Evolutionary conservation across 192 early-diverging fungal genomes (phyloP).

Genomic region (Lobulomyces angularis): DNA sequence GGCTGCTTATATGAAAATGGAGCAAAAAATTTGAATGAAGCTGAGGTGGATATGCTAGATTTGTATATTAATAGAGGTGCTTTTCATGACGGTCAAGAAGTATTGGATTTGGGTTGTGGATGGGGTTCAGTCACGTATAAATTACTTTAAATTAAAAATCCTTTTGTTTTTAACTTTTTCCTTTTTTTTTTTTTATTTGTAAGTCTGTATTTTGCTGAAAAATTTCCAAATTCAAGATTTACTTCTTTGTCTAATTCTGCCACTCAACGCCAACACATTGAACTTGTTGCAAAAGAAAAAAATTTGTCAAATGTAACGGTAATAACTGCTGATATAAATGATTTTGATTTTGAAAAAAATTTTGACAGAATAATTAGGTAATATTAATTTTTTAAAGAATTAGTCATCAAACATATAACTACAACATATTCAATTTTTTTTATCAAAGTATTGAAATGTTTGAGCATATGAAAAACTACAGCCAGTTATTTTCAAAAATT

Average conservation of each 20-base stretch:
- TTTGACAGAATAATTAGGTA: constrained; percentile 6
- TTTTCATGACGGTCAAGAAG: constrained; percentile 38
- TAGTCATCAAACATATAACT: not conserved
- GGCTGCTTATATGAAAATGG: constrained; percentile 38
- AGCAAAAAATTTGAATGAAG: constrained; percentile 24
- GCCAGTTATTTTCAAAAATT: constrained; percentile 35
- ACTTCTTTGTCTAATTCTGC: constrained; percentile 47
- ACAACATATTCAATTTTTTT: not conserved
- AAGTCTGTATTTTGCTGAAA: constrained; percentile 16
- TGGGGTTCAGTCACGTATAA: constrained; percentile 53
- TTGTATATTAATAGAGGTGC: constrained; percentile 35
- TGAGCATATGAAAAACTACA: constrained; percentile 58
- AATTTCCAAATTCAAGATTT: constrained; percentile 40
- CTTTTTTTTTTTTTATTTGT: no score
- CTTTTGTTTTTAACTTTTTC: no score
- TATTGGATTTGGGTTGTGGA: constrained; percentile 53
- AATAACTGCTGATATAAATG: constrained; percentile 43
- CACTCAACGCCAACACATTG: constrained; percentile 40
- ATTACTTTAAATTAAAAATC: no score
- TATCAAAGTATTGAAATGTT: constrained; percentile 43
- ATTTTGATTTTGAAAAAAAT: constrained; percentile 24
- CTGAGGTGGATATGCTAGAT: constrained; percentile 48
- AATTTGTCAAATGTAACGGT: constrained; percentile 41
- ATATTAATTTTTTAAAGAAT: not conserved
- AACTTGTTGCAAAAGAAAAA: constrained; percentile 12